Evolutionary conservation across 208 protist genomes (phyloP), one percentile per base, ranked within the genome.

Genomic region (Wallacemonas collosoma): DNA sequence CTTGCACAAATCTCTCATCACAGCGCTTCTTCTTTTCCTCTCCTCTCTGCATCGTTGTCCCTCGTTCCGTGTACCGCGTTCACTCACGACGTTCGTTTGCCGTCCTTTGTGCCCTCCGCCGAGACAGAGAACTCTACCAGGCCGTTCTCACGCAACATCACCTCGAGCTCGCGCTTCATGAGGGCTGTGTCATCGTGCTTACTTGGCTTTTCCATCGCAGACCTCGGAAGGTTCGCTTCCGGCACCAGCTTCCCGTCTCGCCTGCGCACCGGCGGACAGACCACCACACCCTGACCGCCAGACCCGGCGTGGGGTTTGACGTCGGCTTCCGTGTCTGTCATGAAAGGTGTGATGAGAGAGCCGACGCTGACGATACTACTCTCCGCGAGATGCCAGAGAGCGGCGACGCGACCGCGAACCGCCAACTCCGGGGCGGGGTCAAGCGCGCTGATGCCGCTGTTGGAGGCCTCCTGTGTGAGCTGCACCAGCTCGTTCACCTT

Each of bases 401-500:
- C 64, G 12, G 56, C 55, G 7, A 85, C 70, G 11, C 79, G 84
- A 9, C 81, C 78, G 7, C 75, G 57, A 7, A 81, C 65, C 51
- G 79, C 56, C 55, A 77, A 76, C 68, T 86, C 75, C 36, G 79
- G 76, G 55, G 85, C 80, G 14, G 80, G 77, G 2, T 78, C 60
- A 2, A 83, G 68, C 43, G 82, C 77, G 48, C 81, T 73, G 54
- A 83, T 60, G 6, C 72, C 61, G 54, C 47, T 57, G 40, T 38
- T 56, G 40, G 35, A 58, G 48, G 56, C 76, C 74, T 73, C 56
- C 75, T 63, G 62, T 69, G 62, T 86, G 39, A 40, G 51, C 47
- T 73, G 63, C 3, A 88, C 74, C 26, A 95, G 73, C 76, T 91
- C 85, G 57, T 93, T 94, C 54, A 96, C 81, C 80, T 94, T 93